phyloP scores from a whole-genome alignment of 2,329 filamentous ascomycete genomes.

The Penicillium sp. region DNA sequence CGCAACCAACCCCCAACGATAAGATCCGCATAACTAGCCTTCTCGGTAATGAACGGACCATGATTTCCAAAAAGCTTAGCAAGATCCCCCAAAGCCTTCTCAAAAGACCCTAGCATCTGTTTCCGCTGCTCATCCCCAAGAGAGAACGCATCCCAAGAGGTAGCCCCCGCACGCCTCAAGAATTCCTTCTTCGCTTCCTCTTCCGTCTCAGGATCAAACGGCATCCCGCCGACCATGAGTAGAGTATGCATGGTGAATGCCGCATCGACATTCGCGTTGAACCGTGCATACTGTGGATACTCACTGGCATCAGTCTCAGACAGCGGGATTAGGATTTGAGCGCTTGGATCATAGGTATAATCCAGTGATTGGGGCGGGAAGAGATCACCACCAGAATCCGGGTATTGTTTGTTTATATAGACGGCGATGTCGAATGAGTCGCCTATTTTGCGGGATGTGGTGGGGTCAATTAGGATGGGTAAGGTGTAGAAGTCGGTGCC shows the following conservation, averaged over 20 bases:
- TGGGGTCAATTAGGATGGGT: slow-evolving; percentile 55
- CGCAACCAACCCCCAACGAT: slow-evolving; percentile 60
- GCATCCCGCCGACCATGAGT: slow-evolving; percentile 47
- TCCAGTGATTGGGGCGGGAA: slow-evolving; percentile 51
- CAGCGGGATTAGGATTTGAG: slow-evolving; percentile 40
- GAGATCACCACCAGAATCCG: slow-evolving; percentile 49
- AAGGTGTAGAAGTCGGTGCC: slow-evolving; percentile 62
- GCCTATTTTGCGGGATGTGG: slow-evolving; percentile 49
- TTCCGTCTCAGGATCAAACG: slow-evolving; percentile 53
- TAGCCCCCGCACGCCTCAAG: slow-evolving; percentile 47
- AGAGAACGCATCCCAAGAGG: slow-evolving; percentile 42
- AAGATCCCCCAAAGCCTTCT: slow-evolving; percentile 44
- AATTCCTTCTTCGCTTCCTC: slow-evolving; percentile 52
- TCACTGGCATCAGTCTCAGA: slow-evolving; percentile 31
- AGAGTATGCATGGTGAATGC: slow-evolving; percentile 52
- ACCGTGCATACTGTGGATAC: slow-evolving; percentile 47
- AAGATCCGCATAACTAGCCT: slow-evolving; percentile 56
- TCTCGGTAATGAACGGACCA: slow-evolving; percentile 53
- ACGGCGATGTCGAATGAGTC: slow-evolving; percentile 68
- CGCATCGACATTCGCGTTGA: slow-evolving; percentile 58
- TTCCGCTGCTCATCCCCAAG: slow-evolving; percentile 43
- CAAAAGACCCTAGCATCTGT: slow-evolving; percentile 44
- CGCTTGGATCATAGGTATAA: slow-evolving; percentile 37
- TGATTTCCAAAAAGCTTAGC: slow-evolving; percentile 45
- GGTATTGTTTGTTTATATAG: slow-evolving; percentile 58